Evolutionary conservation across 345 rosid genomes (phyloP).

Genomic region (Gossypium thurberi): DNA sequence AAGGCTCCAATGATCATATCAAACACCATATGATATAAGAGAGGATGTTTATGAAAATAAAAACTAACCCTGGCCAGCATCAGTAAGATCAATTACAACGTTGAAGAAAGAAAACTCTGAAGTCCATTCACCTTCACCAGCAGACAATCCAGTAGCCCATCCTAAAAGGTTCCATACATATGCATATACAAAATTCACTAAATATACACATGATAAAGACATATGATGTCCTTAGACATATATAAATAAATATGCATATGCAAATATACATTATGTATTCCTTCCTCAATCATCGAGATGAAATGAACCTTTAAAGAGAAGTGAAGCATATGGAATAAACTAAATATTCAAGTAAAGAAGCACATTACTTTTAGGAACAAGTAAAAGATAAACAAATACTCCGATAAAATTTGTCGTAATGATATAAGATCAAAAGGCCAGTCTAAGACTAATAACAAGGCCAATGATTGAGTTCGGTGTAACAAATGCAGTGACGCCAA

Average conservation of each 20-base stretch:
- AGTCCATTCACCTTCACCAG: conserved; percentile 57
- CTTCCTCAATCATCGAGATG: background rate
- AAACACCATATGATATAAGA: background rate
- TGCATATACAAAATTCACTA: background rate
- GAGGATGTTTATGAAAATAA: background rate
- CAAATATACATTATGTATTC: background rate
- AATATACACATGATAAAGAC: background rate
- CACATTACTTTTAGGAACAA: background rate
- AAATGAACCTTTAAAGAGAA: background rate
- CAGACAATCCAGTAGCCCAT: conserved; percentile 69
- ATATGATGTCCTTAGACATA: background rate
- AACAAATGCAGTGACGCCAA: background rate
- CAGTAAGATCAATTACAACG: conserved; percentile 64
- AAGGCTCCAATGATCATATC: conserved; percentile 10
- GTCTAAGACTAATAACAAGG: background rate
- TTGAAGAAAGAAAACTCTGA: conserved; percentile 65
- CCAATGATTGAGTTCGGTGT: background rate
- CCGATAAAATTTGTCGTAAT: background rate
- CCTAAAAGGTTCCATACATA: conserved; percentile 38
- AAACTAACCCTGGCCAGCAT: conserved; percentile 84
- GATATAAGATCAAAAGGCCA: background rate
- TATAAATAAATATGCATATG: background rate
- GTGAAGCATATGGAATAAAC: background rate
- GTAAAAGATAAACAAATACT: background rate
- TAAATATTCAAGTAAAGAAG: background rate